These are phyloP conservation scores for Dictyostelium citrinum DNA, from an alignment of 78 protist genomes.

Conservation along the genomic window DNA sequence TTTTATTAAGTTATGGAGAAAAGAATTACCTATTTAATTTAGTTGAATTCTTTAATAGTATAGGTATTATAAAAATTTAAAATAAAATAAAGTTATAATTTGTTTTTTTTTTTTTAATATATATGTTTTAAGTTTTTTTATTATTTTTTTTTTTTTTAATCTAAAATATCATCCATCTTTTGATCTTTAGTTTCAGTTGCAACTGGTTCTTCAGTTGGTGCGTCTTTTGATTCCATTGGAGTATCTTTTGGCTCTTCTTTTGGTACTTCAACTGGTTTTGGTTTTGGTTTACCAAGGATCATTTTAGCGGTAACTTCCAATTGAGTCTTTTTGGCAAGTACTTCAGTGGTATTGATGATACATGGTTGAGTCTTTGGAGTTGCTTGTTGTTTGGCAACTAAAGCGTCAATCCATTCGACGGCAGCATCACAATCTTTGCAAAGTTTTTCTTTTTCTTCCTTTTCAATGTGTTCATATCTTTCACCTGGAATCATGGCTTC, in stretches of 20 bases:
- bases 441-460: slow-evolving; percentile 65
- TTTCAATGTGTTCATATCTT: slow-evolving; percentile 72
- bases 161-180: not conserved
- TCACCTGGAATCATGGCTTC: slow-evolving; percentile 30
- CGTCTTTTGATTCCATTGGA: not conserved
- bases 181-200: not conserved
- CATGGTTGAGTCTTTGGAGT: slow-evolving; percentile 39
- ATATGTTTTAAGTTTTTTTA: not conserved
- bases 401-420: slow-evolving; percentile 16
- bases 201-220: not conserved
- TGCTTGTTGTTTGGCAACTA: slow-evolving; percentile 42
- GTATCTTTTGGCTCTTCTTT: not conserved
- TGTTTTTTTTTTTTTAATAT: not conserved
- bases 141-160: not conserved
- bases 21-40: too few species aligned
- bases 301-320: slow-evolving; percentile 37
- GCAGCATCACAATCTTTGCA: slow-evolving; percentile 31
- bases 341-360: slow-evolving; percentile 46
- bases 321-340: slow-evolving; percentile 7
- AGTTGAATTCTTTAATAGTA: too few species aligned
- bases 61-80: too few species aligned
- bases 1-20: too few species aligned
- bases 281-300: slow-evolving; percentile 68
- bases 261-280: slow-evolving; percentile 49
- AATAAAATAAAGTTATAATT: not conserved